phyloP scores from a whole-genome alignment of 2,329 filamentous ascomycete species.

The Penicillium verrucosum region DNA sequence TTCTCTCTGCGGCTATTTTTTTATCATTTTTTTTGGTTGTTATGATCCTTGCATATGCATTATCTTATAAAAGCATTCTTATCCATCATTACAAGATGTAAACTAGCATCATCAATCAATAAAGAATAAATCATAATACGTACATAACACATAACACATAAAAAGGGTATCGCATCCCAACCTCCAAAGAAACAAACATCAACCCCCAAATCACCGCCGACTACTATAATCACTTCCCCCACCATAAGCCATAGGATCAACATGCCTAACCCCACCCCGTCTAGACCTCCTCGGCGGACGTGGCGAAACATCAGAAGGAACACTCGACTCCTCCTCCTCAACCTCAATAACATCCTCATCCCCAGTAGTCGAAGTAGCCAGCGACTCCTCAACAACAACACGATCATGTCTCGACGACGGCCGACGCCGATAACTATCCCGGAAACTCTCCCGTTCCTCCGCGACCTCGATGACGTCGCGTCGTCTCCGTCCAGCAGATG shows the following conservation, averaged over 20 bases:
- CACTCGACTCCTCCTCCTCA: constrained; percentile 50
- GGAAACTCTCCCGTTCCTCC: constrained; percentile 28
- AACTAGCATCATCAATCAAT: neutral
- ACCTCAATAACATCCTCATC: constrained; percentile 55
- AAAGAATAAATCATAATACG: neutral
- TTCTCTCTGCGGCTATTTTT: constrained; percentile 16
- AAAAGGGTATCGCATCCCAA: constrained; percentile 20
- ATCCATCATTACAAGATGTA: neutral
- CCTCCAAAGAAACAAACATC: neutral
- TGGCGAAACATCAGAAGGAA: constrained; percentile 35
- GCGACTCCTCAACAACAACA: constrained; percentile 35
- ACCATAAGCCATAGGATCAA: constrained; percentile 43
- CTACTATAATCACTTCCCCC: constrained; percentile 29
- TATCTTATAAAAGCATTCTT: constrained; percentile 15
- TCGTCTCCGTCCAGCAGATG: constrained; percentile 14
- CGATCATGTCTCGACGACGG: constrained; percentile 18
- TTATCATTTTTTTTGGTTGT: constrained; percentile 3
- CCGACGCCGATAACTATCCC: constrained; percentile 20
- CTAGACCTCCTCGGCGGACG: constrained; percentile 35
- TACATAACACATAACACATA: neutral
- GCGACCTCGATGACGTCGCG: constrained; percentile 33
- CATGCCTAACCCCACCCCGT: constrained; percentile 45
- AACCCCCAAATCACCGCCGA: constrained; percentile 8
- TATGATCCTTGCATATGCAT: constrained; percentile 18
- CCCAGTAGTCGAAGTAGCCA: constrained; percentile 22